phyloP scores from a whole-genome alignment of 2,329 filamentous ascomycete species.

The Pochonia chlamydosporia region DNA sequence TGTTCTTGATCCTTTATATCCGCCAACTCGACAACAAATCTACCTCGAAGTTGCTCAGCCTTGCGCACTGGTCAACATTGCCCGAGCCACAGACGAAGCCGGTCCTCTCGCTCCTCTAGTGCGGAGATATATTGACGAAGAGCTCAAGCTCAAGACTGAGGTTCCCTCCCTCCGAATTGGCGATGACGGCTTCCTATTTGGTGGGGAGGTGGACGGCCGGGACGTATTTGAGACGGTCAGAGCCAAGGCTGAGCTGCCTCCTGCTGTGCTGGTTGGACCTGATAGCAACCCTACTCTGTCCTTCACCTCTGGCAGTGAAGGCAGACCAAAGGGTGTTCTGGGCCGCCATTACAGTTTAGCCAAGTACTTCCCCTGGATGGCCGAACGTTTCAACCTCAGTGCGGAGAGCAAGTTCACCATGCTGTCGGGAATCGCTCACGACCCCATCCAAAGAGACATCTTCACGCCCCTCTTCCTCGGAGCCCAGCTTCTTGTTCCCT shows the following conservation, averaged over 20 bases:
- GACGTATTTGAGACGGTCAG: slow-evolving; percentile 58
- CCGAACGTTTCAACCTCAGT: slow-evolving; percentile 69
- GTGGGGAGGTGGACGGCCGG: slow-evolving; percentile 58
- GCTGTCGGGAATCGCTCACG: slow-evolving; percentile 78
- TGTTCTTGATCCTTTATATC: slow-evolving; percentile 62
- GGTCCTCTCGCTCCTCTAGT: slow-evolving; percentile 43
- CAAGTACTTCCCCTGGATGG: slow-evolving; percentile 93
- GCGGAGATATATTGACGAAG: slow-evolving; percentile 62
- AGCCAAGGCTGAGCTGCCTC: slow-evolving; percentile 47
- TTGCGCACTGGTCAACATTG: slow-evolving; percentile 60
- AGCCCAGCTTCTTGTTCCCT: slow-evolving; percentile 70
- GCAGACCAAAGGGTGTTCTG: slow-evolving; percentile 74
- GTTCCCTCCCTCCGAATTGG: slow-evolving; percentile 68
- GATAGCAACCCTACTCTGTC: slow-evolving; percentile 74
- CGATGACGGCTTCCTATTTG: slow-evolving; percentile 66
- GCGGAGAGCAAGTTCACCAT: slow-evolving; percentile 73
- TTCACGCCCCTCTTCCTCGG: slow-evolving; percentile 88
- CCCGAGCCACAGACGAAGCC: slow-evolving; percentile 53
- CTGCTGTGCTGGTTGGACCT: slow-evolving; percentile 75
- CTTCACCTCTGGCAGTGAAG: slow-evolving; percentile 48
- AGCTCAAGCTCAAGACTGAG: slow-evolving; percentile 66
- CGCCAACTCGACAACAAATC: slow-evolving; percentile 33
- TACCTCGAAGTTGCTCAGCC: slow-evolving; percentile 78
- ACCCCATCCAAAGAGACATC: slow-evolving; percentile 67
- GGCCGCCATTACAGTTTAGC: slow-evolving; percentile 83